Base-by-base conservation (phyloP, 2,329 filamentous ascomycete species). In the Chaetomiaceae sp. region DNA sequence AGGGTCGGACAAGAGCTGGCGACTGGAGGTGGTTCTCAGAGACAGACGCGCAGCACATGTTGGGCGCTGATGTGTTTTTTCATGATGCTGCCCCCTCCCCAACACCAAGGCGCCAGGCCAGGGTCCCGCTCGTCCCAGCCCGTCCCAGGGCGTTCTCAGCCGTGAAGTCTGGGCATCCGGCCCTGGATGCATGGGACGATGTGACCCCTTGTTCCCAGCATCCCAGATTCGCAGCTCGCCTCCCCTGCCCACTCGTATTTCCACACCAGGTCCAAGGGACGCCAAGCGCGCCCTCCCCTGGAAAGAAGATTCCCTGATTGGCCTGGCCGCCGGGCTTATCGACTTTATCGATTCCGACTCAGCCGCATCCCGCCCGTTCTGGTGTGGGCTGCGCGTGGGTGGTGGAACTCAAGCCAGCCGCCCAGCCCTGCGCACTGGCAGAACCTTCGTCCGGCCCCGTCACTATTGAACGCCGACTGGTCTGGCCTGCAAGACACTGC, bases 391-490 rank as follows among this genome's bases (percentile, higher is more conserved):
- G 33, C 17, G 27, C 35, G 19, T 40, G 34, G 30, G 19, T 17
- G 17, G 42, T 50, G 48, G 42, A 37, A 34, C 20, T 27, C 3
- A n/a, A 6, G 19, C 12, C n/a, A n/a, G n/a, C n/a, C n/a, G n/a
- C n/a, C n/a, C n/a, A n/a, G n/a, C 7, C 9, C 10, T 23, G 16
- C 20, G 30, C 38, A 48, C 40, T 48, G 46, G 38, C 46, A 21
- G n/a, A 10, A n/a, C 5, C 41, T n/a, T 34, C 37, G 31, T 19
- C 45, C 16, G 38, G n/a, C 4, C 48, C 31, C 21, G 21, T 48
- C 40, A 40, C 54, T 53, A 55, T 55, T 53, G 54, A 55, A 51
- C 40, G 50, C 50, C 43, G 41, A 34, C 2, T 10, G 21, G 40
- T 45, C 44, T 51, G 49, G 43, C 35, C 49, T 44, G 45, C 37